These are phyloP conservation scores for Pleodorina starrii DNA, from an alignment of 139 green algal species.

Conservation along the genomic window DNA sequence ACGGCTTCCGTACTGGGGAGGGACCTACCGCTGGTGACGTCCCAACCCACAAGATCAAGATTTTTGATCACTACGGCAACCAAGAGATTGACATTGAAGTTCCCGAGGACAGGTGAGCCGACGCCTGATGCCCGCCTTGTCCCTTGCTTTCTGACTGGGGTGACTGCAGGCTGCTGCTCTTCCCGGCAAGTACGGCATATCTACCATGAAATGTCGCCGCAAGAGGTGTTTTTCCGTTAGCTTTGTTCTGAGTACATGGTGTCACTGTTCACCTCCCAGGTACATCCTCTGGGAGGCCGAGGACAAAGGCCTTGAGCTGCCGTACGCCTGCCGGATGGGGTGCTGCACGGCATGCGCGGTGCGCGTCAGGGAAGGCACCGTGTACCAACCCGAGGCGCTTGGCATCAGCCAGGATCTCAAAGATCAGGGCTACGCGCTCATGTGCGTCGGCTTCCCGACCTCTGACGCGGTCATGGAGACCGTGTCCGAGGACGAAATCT, in stretches of 20 bases:
- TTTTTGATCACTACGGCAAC: slow-evolving; percentile 82
- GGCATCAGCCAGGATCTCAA: slow-evolving; percentile 82
- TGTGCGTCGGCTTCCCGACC: slow-evolving; percentile 92
- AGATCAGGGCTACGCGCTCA: slow-evolving; percentile 92
- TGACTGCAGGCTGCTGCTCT: no score
- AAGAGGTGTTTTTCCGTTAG: no score
- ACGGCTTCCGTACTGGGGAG: slow-evolving; percentile 85
- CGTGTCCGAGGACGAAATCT: slow-evolving; percentile 95
- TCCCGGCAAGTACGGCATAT: no score
- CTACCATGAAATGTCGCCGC: no score
- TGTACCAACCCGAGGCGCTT: slow-evolving; percentile 82
- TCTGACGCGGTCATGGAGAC: slow-evolving; percentile 73
- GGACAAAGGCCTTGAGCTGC: slow-evolving; percentile 91
- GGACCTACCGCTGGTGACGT: slow-evolving; percentile 67
- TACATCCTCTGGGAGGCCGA: slow-evolving; percentile 97
- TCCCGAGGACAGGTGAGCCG: slow-evolving; percentile 88
- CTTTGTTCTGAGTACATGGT: no score
- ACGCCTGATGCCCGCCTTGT: no score
- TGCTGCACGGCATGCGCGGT: slow-evolving; percentile 98
- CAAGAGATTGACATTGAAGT: slow-evolving; percentile 89
- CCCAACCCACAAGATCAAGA: slow-evolving; percentile 82
- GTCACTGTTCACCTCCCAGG: slow-evolving; percentile 50
- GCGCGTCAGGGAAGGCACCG: slow-evolving; percentile 78
- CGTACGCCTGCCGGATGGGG: slow-evolving; percentile 96
- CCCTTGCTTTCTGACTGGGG: no score